Conservation (phyloP, 805 yeast species). For the Yarrowia keelungensis region DNA sequence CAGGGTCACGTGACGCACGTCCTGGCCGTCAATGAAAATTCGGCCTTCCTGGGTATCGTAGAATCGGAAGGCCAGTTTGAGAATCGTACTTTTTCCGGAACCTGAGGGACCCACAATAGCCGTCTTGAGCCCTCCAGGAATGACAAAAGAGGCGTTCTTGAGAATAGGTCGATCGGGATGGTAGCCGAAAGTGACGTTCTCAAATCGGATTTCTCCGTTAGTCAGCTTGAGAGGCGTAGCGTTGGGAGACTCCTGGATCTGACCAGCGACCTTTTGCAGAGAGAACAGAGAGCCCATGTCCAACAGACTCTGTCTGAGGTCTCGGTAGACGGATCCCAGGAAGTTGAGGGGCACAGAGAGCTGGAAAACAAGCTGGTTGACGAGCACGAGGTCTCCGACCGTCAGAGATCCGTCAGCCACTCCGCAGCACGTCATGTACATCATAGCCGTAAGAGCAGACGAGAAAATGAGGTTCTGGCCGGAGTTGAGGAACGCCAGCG, state of each 20-base stretch:
- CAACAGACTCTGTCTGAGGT: constrained; percentile 85
- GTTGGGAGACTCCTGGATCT: constrained; percentile 64
- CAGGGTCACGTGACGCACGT: constrained; percentile 73
- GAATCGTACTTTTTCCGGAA: constrained; percentile 89
- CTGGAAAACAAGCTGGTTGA: constrained; percentile 95
- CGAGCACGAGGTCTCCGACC: constrained; percentile 93
- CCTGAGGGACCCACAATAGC: constrained; percentile 98
- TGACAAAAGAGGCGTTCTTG: constrained; percentile 77
- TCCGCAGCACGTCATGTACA: constrained; percentile 97
- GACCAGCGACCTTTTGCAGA: constrained; percentile 75
- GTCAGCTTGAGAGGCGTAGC: constrained; percentile 67
- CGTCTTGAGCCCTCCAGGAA: constrained; percentile 89
- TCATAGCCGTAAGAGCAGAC: constrained; percentile 90
- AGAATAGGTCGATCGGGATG: constrained; percentile 88
- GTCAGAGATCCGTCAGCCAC: constrained; percentile 82
- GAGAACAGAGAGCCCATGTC: constrained; percentile 96
- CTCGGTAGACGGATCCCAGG: constrained; percentile 94
- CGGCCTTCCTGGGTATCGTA: constrained; percentile 83
- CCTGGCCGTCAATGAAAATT: constrained; percentile 87
- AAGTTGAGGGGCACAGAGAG: constrained; percentile 93
- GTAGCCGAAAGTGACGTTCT: constrained; percentile 91
- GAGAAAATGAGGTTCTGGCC: constrained; percentile 86
- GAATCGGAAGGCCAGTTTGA: constrained; percentile 84
- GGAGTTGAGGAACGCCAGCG: constrained; percentile 72
- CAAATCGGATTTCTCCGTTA: constrained; percentile 84